Conservation (phyloP, 352 stramenopile species). For the Phytophthora fragariae region DNA sequence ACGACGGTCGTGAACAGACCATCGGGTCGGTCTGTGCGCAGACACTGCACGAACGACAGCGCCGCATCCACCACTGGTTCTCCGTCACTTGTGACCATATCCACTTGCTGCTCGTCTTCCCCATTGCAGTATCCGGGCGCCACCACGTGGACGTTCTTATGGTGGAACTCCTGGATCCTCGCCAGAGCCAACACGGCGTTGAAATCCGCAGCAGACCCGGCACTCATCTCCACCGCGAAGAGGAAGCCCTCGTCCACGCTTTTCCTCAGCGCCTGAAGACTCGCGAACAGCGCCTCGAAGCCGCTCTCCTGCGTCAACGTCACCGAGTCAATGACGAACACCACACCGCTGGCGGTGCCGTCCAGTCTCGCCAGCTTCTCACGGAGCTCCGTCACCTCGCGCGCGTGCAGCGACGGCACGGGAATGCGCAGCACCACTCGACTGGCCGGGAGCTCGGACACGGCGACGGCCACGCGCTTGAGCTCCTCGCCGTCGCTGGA, state of each 20-base stretch:
- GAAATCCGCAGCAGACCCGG: background rate
- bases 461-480: conserved; percentile 57
- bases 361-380: conserved; percentile 53
- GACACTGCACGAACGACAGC: conserved; percentile 74
- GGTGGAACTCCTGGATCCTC: conserved; percentile 66
- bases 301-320: conserved; percentile 32
- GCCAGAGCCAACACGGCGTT: conserved; percentile 41
- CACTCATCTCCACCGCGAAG: conserved; percentile 61
- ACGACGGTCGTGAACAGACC: conserved; percentile 95
- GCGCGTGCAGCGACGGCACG: conserved; percentile 39
- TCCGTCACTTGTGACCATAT: conserved; percentile 23
- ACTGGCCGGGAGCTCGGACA: conserved; percentile 67
- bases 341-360: conserved; percentile 46
- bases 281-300: conserved; percentile 36
- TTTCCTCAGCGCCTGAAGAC: conserved; percentile 47
- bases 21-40: conserved; percentile 91
- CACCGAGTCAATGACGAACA: conserved; percentile 47
- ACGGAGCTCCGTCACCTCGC: conserved; percentile 29
- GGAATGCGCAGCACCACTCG: conserved; percentile 72
- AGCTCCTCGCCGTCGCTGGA: conserved; percentile 58
- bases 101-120: conserved; percentile 33
- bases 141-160: conserved; percentile 71
- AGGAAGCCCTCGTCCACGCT: conserved; percentile 58
- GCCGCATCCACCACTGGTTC: conserved; percentile 46
- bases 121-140: conserved; percentile 35